These are phyloP conservation scores for Macrophomina phaseolina DNA, from an alignment of 2,329 filamentous ascomycete genomes.

Conservation along the genomic window DNA sequence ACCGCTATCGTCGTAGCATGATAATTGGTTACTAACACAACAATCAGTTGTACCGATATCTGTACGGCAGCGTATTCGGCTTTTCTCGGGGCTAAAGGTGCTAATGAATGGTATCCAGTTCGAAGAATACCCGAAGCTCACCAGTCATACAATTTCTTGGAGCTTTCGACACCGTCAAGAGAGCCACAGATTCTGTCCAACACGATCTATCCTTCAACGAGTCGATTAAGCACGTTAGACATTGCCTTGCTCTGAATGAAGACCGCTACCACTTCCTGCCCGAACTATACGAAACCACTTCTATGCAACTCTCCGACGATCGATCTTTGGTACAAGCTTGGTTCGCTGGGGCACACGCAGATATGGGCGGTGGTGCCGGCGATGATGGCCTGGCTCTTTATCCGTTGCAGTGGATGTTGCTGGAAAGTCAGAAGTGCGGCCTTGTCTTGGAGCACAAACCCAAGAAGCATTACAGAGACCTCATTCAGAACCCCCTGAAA, in stretches of 20 bases:
- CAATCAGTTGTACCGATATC: too few species aligned
- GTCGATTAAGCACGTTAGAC: slow-evolving; percentile 45
- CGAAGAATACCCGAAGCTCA: too few species aligned
- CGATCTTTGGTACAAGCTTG: slow-evolving; percentile 45
- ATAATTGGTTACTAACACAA: too few species aligned
- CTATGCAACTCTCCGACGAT: not conserved
- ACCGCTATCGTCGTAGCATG: too few species aligned
- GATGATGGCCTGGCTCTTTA: slow-evolving; percentile 49
- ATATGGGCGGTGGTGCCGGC: slow-evolving; percentile 45
- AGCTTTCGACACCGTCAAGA: slow-evolving; percentile 46
- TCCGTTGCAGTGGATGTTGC: slow-evolving; percentile 51
- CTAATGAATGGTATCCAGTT: too few species aligned
- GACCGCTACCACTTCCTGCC: slow-evolving; percentile 37
- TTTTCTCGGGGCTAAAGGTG: too few species aligned
- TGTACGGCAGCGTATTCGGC: too few species aligned
- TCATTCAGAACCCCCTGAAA: not conserved
- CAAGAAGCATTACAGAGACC: not conserved
- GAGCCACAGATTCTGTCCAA: slow-evolving; percentile 33
- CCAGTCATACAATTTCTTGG: slow-evolving; percentile 45
- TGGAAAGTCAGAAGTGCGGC: slow-evolving; percentile 41
- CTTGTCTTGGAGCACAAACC: slow-evolving; percentile 34
- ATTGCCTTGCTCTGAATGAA: slow-evolving; percentile 50
- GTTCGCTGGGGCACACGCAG: slow-evolving; percentile 48
- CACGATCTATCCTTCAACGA: slow-evolving; percentile 42
- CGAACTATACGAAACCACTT: slow-evolving; percentile 29